These are phyloP conservation scores for Penicillium expansum DNA, from an alignment of 2,329 filamentous ascomycete species.

Conservation along the genomic window DNA sequence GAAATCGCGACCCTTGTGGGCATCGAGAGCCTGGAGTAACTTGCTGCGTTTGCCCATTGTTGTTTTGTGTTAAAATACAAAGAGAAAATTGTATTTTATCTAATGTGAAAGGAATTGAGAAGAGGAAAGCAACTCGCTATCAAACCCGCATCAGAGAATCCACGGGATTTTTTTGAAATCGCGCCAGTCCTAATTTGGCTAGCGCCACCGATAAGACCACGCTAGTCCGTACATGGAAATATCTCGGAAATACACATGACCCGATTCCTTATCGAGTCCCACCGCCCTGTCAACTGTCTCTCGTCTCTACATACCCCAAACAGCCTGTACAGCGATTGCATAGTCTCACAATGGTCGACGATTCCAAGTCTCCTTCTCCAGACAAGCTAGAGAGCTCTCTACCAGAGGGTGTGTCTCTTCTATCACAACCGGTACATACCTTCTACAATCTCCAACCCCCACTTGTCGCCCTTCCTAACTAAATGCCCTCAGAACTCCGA, in stretches of 20 bases:
- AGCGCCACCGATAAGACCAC: slow-evolving; percentile 23
- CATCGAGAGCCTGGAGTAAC: slow-evolving; percentile 58
- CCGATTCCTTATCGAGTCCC: slow-evolving; percentile 25
- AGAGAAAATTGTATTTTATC: slow-evolving; percentile 9
- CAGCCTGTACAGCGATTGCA: slow-evolving; percentile 1
- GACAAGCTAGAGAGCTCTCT: slow-evolving; percentile 17
- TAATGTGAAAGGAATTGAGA: slow-evolving; percentile 8
- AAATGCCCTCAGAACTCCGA: slow-evolving; percentile 24
- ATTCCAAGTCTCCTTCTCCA: slow-evolving; percentile 16
- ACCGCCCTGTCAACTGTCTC: neutral
- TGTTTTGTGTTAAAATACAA: slow-evolving; percentile 8
- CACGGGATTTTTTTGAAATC: slow-evolving; percentile 37
- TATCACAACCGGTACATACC: slow-evolving; percentile 24
- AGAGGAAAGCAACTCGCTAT: slow-evolving; percentile 13
- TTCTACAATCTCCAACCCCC: neutral
- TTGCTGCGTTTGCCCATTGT: slow-evolving; percentile 56
- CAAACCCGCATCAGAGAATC: slow-evolving; percentile 19
- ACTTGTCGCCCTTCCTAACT: neutral
- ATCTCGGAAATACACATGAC: slow-evolving; percentile 26
- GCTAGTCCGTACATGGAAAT: slow-evolving; percentile 11
- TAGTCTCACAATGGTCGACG: slow-evolving; percentile 24
- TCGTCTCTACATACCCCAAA: neutral
- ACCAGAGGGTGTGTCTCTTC: slow-evolving; percentile 19
- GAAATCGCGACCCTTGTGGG: slow-evolving; percentile 62
- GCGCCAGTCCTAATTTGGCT: slow-evolving; percentile 22